Percentiles rank a stretch among this genome's conserved stretches.
phyloP scores from a whole-genome alignment of 1,139 yeast genomes.

The Taphrina wiesneri region DNA sequence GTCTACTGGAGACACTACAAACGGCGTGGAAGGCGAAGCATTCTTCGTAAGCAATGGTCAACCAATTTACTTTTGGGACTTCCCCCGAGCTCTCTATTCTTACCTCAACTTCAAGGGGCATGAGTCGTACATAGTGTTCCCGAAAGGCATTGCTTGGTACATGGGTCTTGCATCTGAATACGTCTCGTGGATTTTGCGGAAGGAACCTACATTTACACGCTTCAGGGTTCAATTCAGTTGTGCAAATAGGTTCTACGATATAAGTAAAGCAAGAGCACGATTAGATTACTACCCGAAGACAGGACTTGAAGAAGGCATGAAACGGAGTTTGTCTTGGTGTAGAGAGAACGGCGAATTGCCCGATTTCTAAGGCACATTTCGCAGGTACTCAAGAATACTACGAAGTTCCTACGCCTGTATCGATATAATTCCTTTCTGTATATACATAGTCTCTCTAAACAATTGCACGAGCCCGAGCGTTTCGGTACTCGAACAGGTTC shows the following conservation, averaged over 20 bases:
- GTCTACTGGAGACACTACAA: constrained; percentile 40
- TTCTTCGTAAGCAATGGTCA: constrained; percentile 91
- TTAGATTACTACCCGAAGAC: constrained; percentile 83
- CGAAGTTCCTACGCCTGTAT: too few species aligned
- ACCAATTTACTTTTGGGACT: constrained; percentile 95
- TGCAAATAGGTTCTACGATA: constrained; percentile 93
- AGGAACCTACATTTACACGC: constrained; percentile 93
- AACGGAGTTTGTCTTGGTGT: constrained; percentile 72
- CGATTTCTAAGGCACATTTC: background rate
- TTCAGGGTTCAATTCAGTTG: constrained; percentile 90
- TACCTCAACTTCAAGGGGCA: constrained; percentile 70
- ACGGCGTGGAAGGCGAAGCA: constrained; percentile 72
- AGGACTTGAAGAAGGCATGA: constrained; percentile 77
- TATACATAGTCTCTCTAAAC: too few species aligned
- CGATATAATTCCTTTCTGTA: too few species aligned
- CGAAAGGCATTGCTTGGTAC: constrained; percentile 69
- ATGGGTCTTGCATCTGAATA: constrained; percentile 78
- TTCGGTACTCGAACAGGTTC: too few species aligned
- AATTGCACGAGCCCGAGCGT: too few species aligned
- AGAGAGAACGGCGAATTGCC: constrained; percentile 20
- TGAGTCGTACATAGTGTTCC: constrained; percentile 72
- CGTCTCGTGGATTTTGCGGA: constrained; percentile 54
- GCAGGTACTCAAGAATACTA: background rate
- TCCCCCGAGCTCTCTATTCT: constrained; percentile 96
- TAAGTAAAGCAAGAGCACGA: constrained; percentile 74